These are phyloP conservation scores for Vaccinium darrowii DNA, from an alignment of 148 eudicot genomes.

Conservation along the genomic window DNA sequence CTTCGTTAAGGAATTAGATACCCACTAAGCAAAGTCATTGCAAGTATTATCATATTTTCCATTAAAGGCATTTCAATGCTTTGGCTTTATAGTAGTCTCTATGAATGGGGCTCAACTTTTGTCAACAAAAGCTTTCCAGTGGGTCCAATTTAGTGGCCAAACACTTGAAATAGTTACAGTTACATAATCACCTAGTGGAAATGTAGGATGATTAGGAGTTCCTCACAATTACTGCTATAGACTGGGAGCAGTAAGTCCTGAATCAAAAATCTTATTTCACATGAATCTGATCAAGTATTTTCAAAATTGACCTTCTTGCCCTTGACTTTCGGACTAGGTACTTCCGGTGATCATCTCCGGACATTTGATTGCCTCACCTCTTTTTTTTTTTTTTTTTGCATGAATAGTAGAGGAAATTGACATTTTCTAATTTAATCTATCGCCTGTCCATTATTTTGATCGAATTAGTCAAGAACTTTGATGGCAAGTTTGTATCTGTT, in stretches of 20 bases:
- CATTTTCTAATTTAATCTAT: background rate
- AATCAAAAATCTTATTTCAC: background rate
- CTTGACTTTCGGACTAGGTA: background rate
- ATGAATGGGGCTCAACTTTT: slow-evolving; percentile 1
- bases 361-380: background rate
- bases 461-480: slow-evolving; percentile 4
- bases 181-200: background rate
- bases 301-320: background rate
- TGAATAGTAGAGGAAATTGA: background rate
- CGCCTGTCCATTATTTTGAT: background rate
- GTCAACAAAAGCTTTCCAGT: slow-evolving; percentile 30
- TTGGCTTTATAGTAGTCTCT: slow-evolving; percentile 18
- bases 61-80: slow-evolving; percentile 16
- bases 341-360: background rate
- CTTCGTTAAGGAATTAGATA: slow-evolving; percentile 19
- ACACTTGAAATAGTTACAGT: slow-evolving; percentile 16
- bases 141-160: slow-evolving; percentile 30
- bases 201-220: background rate
- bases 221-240: background rate
- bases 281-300: background rate
- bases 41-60: slow-evolving; percentile 19
- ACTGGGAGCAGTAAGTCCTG: background rate
- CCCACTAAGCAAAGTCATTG: slow-evolving; percentile 24
- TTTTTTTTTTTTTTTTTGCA: background rate
- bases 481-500: slow-evolving; percentile 22